phyloP scores from a whole-genome alignment of 208 protist species.

The Wallacemonas collosoma region DNA sequence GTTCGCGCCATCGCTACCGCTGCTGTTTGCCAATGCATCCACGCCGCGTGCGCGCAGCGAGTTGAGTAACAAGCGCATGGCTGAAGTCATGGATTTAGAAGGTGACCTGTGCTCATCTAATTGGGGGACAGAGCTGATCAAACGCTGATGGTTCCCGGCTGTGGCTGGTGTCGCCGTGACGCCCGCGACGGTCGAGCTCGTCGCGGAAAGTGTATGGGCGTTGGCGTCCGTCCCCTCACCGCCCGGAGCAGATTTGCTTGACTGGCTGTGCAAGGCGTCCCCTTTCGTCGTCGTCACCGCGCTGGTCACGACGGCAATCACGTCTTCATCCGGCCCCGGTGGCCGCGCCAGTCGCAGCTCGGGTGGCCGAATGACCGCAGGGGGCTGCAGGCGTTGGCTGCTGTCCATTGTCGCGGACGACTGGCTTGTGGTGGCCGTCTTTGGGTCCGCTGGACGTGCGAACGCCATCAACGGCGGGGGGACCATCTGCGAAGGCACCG shows the following conservation, averaged over 20 bases:
- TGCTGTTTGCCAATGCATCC: neutral
- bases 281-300: neutral
- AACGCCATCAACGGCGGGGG: slow-evolving; percentile 10
- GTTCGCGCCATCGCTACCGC: neutral
- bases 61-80: slow-evolving; percentile 6
- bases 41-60: slow-evolving; percentile 13
- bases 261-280: neutral
- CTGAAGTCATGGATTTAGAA: slow-evolving; percentile 5
- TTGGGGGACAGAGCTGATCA: neutral
- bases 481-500: neutral
- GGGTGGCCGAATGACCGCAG: neutral
- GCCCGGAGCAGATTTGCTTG: neutral
- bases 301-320: neutral
- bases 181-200: too few relatives aligned
- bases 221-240: neutral
- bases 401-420: neutral
- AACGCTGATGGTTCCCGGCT: neutral
- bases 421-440: neutral
- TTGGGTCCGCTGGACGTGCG: neutral
- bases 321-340: slow-evolving; percentile 3
- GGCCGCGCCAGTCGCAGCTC: neutral
- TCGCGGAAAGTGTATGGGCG: neutral
- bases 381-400: neutral
- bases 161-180: neutral
- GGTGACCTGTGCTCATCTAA: neutral